Base-by-base conservation (phyloP, 2,329 filamentous ascomycete species). In the Beauveria scarabaeidicola region DNA sequence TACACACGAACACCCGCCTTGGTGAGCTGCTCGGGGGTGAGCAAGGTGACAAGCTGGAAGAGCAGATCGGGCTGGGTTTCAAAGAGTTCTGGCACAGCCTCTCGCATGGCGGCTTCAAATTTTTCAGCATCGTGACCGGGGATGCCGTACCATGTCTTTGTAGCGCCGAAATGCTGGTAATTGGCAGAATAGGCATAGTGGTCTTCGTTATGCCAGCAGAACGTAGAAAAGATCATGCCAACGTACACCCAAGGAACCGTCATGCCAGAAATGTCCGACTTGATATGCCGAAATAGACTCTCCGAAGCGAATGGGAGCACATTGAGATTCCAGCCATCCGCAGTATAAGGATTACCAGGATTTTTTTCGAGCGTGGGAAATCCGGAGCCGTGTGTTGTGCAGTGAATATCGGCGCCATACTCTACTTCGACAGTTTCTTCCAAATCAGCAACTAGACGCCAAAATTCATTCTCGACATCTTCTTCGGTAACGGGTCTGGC, bases 201-300 rank as follows among this genome's bases (percentile, higher is more conserved):
- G 68, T 99, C 94, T 69, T 99, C 94, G 64, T 96, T 97, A 72
- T 99, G 94, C 94, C 94, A 99, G 73, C 94, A 99, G 69, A 99
- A 99, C 0, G 94, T 97, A 0, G 94, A 99, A 71, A 99, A 99
- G 43, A 96, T 95, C 94, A 99, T 99, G 63, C 94, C 94, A 4
- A 99, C 94, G 69, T 99, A 99, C 3, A 99, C 85, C 94, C 94
- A 99, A 0, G 94, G 94, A 8, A 99, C 93, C 0, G 94, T 99
- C 94, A 99, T 99, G 41, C 94, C 94, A 2, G 94, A 97, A 57
- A 99, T 95, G 69, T 99, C 94, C 0, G 93, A 91, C 72, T 97
- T 97, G 78, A 99, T 97, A 67, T 99, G 90, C 52, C 93, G 85
- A 77, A 99, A 99, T 1, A 99, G 78, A 52, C 92, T 97, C 56